Conservation (phyloP, 345 rosid genomes). For the Gossypium herbaceum region DNA sequence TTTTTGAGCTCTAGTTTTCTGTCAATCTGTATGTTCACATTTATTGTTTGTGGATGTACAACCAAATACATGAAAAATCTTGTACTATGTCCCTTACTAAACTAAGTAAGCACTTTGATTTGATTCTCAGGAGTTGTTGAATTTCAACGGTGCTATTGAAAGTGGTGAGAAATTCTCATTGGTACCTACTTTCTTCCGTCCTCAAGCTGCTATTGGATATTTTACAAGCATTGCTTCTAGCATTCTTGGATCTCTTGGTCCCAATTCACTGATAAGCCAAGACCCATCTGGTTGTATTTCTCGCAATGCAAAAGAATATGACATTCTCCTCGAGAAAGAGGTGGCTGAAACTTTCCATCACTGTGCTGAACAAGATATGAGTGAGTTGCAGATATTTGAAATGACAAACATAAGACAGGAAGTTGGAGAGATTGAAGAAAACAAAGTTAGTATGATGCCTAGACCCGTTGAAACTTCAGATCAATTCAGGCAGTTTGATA, state of each 20-base stretch:
- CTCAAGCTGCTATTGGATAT: conserved; percentile 64
- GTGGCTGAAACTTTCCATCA: conserved; percentile 29
- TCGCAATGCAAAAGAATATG: conserved; percentile 39
- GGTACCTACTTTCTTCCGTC: conserved; percentile 40
- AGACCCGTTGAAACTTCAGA: conserved; percentile 20
- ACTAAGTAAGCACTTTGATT: conserved; percentile 17
- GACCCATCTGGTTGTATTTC: conserved; percentile 29
- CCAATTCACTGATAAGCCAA: conserved; percentile 34
- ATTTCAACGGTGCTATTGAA: conserved; percentile 31
- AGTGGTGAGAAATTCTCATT: conserved; percentile 27
- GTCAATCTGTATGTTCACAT: not conserved
- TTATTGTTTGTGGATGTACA: not conserved
- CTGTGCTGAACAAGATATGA: conserved; percentile 31
- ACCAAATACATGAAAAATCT: not conserved
- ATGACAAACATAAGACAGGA: conserved; percentile 23
- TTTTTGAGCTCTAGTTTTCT: not conserved
- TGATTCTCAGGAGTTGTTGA: conserved; percentile 45
- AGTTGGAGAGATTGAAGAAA: conserved; percentile 28
- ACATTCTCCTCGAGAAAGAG: conserved; percentile 29
- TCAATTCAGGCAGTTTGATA: conserved; percentile 63
- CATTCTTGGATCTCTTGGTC: conserved; percentile 52
- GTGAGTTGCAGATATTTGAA: conserved; percentile 27
- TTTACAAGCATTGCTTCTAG: conserved; percentile 49
- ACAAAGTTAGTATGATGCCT: conserved; percentile 18
- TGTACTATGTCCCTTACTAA: conserved; percentile 2